Evolutionary conservation across 2,329 filamentous ascomycete genomes (phyloP).

Genomic region (Aspergillus carbonarius): DNA sequence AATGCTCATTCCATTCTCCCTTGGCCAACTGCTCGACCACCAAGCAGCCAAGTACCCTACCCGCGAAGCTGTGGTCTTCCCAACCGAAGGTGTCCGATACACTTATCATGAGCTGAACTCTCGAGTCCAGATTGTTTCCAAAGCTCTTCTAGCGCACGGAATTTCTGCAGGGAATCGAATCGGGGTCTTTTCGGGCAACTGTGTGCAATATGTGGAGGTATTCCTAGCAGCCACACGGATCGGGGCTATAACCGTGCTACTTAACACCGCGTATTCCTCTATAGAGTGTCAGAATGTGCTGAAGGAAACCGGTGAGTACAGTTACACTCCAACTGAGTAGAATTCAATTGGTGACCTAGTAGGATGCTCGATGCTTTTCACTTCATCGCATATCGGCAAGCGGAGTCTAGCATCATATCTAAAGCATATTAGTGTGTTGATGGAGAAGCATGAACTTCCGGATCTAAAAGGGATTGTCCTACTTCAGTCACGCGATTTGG

Average conservation of each 20-base stretch:
- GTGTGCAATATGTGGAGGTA: constrained; percentile 55
- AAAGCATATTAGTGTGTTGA: no score
- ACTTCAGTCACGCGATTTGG: no score
- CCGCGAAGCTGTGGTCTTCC: constrained; percentile 2
- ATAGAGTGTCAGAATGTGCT: no score
- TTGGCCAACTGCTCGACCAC: constrained; percentile 1
- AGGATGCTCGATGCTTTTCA: no score
- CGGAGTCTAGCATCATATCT: no score
- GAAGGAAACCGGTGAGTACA: no score
- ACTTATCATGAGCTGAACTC: not conserved
- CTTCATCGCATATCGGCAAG: no score
- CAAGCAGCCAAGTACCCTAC: not conserved
- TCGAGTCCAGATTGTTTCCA: not conserved
- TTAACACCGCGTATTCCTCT: constrained; percentile 71
- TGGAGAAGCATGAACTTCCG: no score
- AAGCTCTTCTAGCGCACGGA: constrained; percentile 56
- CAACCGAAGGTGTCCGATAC: not conserved
- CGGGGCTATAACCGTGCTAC: constrained; percentile 61
- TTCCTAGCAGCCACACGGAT: constrained; percentile 65
- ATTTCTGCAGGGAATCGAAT: constrained; percentile 64
- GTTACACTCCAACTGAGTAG: no score
- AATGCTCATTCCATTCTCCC: not conserved
- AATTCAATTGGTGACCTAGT: no score
- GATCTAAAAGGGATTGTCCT: no score
- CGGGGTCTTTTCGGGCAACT: constrained; percentile 64